Base-by-base conservation (phyloP, 257 asterid genomes). In the Asclepias syriaca region DNA sequence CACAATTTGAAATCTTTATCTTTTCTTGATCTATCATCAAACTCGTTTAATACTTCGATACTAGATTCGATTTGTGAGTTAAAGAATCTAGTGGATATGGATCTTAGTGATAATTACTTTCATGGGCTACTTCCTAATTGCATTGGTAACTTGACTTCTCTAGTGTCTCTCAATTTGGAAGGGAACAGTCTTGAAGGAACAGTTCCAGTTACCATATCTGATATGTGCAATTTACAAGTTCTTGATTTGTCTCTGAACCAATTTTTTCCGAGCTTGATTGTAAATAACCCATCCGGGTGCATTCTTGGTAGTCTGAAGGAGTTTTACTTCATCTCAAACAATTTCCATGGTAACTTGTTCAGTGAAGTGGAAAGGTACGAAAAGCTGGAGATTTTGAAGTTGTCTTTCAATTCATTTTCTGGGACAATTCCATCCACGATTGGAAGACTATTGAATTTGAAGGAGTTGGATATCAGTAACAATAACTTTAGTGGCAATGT, bases 401-500 rank as follows among this genome's bases (percentile, higher is more conserved):
- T 77, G 60, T 68, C 67, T 51, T 59, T 60, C 46, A 77, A 77
- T 53, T 39, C 71, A 13, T 68, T 77, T 14, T 19, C n/a, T 29
- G 81, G 81, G 53, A 40, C 72, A 16, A 37, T 77, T 7, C 81
- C 78, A 50, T 37, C 3, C 8, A 66, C 73, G 18, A 6, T 72
- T 60, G 81, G 78, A 51, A 63, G 37, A 4, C 65, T 68, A 10
- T 19, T 68, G 32, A 21, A 24, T n/a, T 37, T 77, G 71, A 73
- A 69, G 15, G 81, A 59, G 71, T 39, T 78, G 8, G 81, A 78
- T 69, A 16, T 78, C 6, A 60, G 72, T 46, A 68, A 78, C 39
- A 78, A 78, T 34, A 32, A 32, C 8, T 68, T 78, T 24, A 40
- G 6, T 39, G 68, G 77, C 14, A 68, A 32, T 45, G 43, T 78